phyloP scores from a whole-genome alignment of 1,284 basidiomycete species.

The Cutaneotrichosporon sp. region DNA sequence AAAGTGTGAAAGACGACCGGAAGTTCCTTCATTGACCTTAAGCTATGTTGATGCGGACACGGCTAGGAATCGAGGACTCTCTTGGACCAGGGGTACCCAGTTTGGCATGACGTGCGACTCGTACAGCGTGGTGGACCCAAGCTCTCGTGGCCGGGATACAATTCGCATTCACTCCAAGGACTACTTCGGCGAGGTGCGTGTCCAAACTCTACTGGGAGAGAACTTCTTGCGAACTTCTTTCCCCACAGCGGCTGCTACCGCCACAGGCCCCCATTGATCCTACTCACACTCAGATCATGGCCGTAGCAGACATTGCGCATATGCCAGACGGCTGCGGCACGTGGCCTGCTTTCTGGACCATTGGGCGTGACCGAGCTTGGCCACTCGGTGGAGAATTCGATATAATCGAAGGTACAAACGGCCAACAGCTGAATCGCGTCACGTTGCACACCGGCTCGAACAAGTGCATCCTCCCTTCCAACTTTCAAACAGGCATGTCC shows the following conservation, averaged over 20 bases:
- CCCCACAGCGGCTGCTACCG: too few relatives aligned
- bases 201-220: too few relatives aligned
- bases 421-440: conserved; percentile 4
- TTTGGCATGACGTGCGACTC: conserved; percentile 37
- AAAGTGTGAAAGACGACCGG: neutral
- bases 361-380: conserved; percentile 60
- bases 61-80: neutral
- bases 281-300: conserved; percentile 3
- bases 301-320: conserved; percentile 44
- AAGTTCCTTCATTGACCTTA: neutral
- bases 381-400: conserved; percentile 75
- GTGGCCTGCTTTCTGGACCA: conserved; percentile 66
- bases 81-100: conserved; percentile 4
- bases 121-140: conserved; percentile 15
- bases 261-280: too few relatives aligned
- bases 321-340: conserved; percentile 47
- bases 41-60: conserved; percentile 5
- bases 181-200: conserved; percentile 38
- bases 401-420: conserved; percentile 63
- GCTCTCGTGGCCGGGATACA: conserved; percentile 36
- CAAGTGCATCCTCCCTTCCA: conserved; percentile 44
- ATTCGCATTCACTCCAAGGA: conserved; percentile 41
- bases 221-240: too few relatives aligned
- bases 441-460: conserved; percentile 41
- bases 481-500: conserved; percentile 57